phyloP scores from a whole-genome alignment of 306 rosid species.

The Senna siamea region DNA sequence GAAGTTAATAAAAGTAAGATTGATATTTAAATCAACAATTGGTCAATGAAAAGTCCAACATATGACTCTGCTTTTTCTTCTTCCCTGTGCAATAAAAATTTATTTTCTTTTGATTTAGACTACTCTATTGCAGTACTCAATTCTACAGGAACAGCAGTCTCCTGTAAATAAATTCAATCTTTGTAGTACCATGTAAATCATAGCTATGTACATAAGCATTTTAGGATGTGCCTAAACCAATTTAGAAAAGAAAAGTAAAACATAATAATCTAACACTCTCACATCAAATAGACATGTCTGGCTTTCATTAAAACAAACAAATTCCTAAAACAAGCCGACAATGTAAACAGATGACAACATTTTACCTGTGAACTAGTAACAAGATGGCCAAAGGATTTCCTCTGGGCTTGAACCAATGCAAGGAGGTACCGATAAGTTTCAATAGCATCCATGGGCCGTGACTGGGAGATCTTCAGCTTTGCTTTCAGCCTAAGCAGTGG shows the following conservation, averaged over 20 bases:
- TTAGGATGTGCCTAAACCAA: constrained; percentile 8
- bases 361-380: constrained; percentile 62
- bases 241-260: neutral
- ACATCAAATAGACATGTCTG: constrained; percentile 10
- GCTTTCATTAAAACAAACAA: neutral
- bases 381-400: constrained; percentile 76
- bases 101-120: neutral
- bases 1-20: constrained; percentile 30
- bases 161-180: neutral
- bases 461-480: constrained; percentile 77
- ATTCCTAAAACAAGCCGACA: constrained; percentile 12
- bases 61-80: neutral
- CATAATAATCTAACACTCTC: constrained; percentile 1
- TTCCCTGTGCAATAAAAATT: neutral
- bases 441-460: constrained; percentile 83
- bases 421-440: constrained; percentile 92
- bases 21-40: constrained; percentile 23
- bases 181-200: neutral
- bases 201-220: neutral
- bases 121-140: neutral
- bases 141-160: neutral
- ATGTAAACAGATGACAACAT: constrained; percentile 28
- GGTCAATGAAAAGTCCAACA: constrained; percentile 22
- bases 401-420: constrained; percentile 97
- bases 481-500: constrained; percentile 90